Conservation (phyloP, 2,329 filamentous ascomycete genomes). For the Penicillium corylophilum region DNA sequence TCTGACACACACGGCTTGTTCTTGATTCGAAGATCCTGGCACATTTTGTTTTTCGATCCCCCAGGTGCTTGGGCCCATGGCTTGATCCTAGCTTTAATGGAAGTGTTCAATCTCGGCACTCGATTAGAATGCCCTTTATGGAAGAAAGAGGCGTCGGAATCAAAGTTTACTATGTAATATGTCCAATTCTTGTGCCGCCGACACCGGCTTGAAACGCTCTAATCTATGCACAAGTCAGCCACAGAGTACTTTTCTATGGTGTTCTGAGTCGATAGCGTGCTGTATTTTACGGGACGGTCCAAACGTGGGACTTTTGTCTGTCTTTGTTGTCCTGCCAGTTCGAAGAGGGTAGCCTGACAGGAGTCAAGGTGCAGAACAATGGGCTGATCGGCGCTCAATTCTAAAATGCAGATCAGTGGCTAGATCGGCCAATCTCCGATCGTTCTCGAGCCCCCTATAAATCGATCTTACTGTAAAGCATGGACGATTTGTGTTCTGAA, state of each 20-base stretch:
- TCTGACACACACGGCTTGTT: conserved; percentile 1
- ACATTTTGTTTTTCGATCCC: background rate
- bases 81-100: conserved; percentile 1
- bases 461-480: background rate
- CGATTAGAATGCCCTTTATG: background rate
- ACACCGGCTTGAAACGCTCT: background rate
- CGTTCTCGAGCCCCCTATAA: background rate
- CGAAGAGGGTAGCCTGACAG: background rate
- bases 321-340: background rate
- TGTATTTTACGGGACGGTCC: background rate
- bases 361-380: background rate
- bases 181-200: background rate
- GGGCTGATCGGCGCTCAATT: background rate
- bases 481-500: background rate
- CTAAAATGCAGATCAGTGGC: background rate
- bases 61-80: conserved; percentile 1
- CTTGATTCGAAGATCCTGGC: background rate
- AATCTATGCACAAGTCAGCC: background rate
- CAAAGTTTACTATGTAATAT: background rate
- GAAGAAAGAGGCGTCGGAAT: background rate
- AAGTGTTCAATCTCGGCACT: background rate
- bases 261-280: background rate
- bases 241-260: background rate
- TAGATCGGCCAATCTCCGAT: background rate
- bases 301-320: background rate